Conservation (phyloP, 1,284 basidiomycete genomes). For the Heterobasidion irregulare region DNA sequence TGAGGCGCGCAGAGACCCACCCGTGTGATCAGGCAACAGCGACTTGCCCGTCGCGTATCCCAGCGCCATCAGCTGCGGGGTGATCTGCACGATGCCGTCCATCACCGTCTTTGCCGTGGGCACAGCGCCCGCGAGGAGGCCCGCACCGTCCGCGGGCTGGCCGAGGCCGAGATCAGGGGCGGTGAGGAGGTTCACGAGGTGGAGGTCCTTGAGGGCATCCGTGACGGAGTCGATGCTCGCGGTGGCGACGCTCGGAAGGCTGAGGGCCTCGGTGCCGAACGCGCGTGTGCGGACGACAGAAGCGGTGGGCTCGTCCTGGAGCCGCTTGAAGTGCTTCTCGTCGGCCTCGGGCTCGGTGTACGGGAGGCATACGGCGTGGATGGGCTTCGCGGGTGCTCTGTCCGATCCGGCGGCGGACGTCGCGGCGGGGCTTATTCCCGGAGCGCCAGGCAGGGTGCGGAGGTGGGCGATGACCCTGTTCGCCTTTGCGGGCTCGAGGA, state of each 20-base stretch:
- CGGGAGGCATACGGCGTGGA: constrained; percentile 67
- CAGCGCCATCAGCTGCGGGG: constrained; percentile 67
- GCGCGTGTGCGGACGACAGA: not conserved
- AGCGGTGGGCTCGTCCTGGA: not conserved
- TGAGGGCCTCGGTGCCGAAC: constrained; percentile 1
- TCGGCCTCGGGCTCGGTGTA: constrained; percentile 53
- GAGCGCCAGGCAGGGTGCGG: constrained; percentile 37
- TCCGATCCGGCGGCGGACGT: constrained; percentile 14
- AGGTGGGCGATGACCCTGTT: constrained; percentile 64
- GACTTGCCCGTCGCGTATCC: constrained; percentile 67
- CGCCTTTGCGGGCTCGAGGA: constrained; percentile 57
- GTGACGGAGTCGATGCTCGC: constrained; percentile 43
- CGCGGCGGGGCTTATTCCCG: constrained; percentile 19
- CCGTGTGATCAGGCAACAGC: constrained; percentile 56
- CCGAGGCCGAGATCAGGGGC: constrained; percentile 55
- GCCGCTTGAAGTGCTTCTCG: constrained; percentile 37
- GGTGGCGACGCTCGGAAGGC: constrained; percentile 31
- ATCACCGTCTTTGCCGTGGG: constrained; percentile 67
- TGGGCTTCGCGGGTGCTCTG: constrained; percentile 34
- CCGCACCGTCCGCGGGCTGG: constrained; percentile 42
- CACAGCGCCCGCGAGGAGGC: constrained; percentile 61
- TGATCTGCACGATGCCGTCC: constrained; percentile 58
- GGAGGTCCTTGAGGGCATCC: constrained; percentile 44
- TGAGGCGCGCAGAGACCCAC: constrained; percentile 22
- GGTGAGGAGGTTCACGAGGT: constrained; percentile 46